Conservation (phyloP, 208 protist genomes). For the Acanthamoeba culbertsoni region DNA sequence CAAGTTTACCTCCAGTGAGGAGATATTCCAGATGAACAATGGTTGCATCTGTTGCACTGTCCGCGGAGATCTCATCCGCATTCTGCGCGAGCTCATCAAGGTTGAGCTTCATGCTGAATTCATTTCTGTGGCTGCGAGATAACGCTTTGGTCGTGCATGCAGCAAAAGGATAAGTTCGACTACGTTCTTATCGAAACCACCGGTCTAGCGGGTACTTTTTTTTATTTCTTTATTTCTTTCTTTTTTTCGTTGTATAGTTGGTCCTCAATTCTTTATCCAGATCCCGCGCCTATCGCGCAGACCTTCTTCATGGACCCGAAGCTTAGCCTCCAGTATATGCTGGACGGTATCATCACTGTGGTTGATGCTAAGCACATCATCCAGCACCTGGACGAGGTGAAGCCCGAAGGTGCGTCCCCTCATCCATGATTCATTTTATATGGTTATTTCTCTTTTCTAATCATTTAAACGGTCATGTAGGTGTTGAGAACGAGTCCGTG, state of each 20-base stretch:
- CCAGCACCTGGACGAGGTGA: conserved; percentile 62
- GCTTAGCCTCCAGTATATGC: conserved; percentile 62
- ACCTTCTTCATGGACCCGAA: conserved; percentile 70
- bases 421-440: too few relatives aligned
- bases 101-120: background rate
- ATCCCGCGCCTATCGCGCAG: conserved; percentile 45
- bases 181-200: conserved; percentile 66
- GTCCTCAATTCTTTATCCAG: too few relatives aligned
- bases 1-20: background rate
- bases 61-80: conserved; percentile 63
- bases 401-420: background rate
- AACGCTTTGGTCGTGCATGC: too few relatives aligned
- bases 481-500: background rate
- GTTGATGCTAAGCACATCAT: conserved; percentile 71
- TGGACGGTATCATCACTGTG: conserved; percentile 73
- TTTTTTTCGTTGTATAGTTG: too few relatives aligned
- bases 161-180: conserved; percentile 59
- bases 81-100: background rate
- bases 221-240: background rate
- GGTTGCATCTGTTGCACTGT: conserved; percentile 62
- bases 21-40: conserved; percentile 55
- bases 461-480: background rate
- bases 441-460: background rate
- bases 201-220: conserved; percentile 39
- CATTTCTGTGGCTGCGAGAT: background rate